A percentile compares a stretch with the other conserved stretches of the same genome.
phyloP scores from a whole-genome alignment of 257 asterid species.

The Verbena officinalis region DNA sequence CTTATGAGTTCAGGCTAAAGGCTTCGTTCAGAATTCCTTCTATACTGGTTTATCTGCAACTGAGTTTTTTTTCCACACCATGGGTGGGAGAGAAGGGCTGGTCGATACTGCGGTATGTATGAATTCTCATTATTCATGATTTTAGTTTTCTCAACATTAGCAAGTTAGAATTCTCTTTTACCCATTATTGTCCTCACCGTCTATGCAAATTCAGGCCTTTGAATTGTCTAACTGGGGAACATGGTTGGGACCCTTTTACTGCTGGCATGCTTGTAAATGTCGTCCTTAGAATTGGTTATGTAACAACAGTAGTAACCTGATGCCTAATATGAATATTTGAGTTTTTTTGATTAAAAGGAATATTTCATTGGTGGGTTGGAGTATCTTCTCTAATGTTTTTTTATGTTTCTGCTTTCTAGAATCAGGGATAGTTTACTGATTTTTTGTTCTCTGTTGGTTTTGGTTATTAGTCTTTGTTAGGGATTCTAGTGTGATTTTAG shows the following conservation, averaged over 20 bases:
- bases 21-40: conserved; percentile 94
- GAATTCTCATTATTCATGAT: conserved; percentile 21
- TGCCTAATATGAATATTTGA: background rate
- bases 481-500: background rate
- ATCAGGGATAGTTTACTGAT: background rate
- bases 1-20: conserved; percentile 74
- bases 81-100: conserved; percentile 99
- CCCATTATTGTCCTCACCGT: background rate
- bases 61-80: conserved; percentile 97
- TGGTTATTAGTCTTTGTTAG: background rate
- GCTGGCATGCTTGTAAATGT: background rate
- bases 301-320: background rate
- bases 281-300: conserved; percentile 1
- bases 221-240: background rate
- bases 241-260: background rate
- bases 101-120: conserved; percentile 95
- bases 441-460: background rate
- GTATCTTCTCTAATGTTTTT: background rate
- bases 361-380: background rate
- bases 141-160: background rate
- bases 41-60: conserved; percentile 88
- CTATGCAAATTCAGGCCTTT: background rate
- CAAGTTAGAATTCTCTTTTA: background rate
- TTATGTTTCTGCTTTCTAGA: too few species aligned
- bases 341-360: background rate